Percentiles rank a stretch among this genome's conserved stretches.
These are phyloP conservation scores for Debaryomyces sp. DNA, from an alignment of 1,139 yeast genomes.

Conservation along the genomic window DNA sequence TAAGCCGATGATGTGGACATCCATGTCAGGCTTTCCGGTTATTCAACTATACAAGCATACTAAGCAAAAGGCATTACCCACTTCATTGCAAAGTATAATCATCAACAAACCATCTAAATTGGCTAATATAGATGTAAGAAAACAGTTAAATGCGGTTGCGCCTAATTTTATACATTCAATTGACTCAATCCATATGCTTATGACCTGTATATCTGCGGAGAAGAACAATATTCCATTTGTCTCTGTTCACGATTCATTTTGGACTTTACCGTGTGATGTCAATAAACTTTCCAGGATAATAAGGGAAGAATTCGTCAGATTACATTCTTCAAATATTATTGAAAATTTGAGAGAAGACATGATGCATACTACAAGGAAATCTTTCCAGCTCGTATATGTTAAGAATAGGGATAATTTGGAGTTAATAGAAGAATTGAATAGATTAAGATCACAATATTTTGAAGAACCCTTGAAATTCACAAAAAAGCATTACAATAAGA, in stretches of 20 bases:
- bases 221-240: conserved; percentile 30
- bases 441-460: conserved; percentile 16
- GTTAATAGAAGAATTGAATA: conserved; percentile 18
- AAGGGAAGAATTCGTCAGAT: conserved; percentile 37
- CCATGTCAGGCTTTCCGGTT: conserved; percentile 46
- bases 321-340: conserved; percentile 33
- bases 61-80: conserved; percentile 17
- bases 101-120: conserved; percentile 19
- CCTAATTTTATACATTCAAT: conserved; percentile 51
- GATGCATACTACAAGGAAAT: conserved; percentile 22
- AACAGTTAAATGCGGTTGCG: conserved; percentile 43
- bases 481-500: conserved; percentile 11
- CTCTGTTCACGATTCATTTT: conserved; percentile 49
- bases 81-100: conserved; percentile 31
- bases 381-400: conserved; percentile 41
- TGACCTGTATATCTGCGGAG: conserved; percentile 35
- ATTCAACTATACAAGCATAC: conserved; percentile 38
- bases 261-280: conserved; percentile 45
- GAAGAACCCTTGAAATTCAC: not conserved
- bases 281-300: conserved; percentile 26
- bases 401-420: conserved; percentile 20
- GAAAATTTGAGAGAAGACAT: conserved; percentile 31
- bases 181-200: conserved; percentile 43
- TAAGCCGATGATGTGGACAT: conserved; percentile 48
- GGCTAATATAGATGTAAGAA: conserved; percentile 30